Evolutionary conservation across 208 protist species (phyloP).

Genomic region (Trypanosoma cruzi): DNA sequence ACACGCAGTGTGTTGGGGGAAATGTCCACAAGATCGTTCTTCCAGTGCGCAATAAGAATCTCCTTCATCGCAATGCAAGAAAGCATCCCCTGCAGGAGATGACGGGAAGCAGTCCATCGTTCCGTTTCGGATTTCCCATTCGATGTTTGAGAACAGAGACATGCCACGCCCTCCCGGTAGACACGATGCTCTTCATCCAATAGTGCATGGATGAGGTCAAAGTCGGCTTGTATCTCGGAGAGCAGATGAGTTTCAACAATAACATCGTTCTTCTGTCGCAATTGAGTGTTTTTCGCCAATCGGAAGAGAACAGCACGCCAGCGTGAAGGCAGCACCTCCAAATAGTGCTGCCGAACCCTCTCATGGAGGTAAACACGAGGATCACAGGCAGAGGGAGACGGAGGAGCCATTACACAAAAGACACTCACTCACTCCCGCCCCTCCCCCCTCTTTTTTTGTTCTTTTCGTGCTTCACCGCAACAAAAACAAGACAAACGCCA

Average conservation of each 20-base stretch:
- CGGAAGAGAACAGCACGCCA: slow-evolving; percentile 43
- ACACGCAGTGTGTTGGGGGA: slow-evolving; percentile 57
- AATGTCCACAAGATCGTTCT: slow-evolving; percentile 20
- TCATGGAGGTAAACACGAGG: slow-evolving; percentile 15
- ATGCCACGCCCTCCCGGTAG: slow-evolving; percentile 35
- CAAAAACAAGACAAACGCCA: slow-evolving; percentile 5
- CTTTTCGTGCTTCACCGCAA: no score
- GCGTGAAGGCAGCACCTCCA: slow-evolving; percentile 19
- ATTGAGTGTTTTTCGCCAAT: slow-evolving; percentile 45
- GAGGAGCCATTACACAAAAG: neutral
- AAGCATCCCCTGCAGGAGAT: slow-evolving; percentile 45
- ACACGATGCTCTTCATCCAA: slow-evolving; percentile 49
- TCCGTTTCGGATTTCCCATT: neutral
- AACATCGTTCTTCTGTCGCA: slow-evolving; percentile 13
- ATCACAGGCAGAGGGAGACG: neutral
- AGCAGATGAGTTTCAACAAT: neutral
- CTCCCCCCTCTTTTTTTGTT: no score
- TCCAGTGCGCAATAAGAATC: slow-evolving; percentile 53
- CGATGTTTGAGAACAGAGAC: neutral
- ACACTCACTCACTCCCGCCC: no score
- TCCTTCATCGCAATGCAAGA: slow-evolving; percentile 45
- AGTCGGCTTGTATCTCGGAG: slow-evolving; percentile 33
- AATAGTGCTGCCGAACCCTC: slow-evolving; percentile 13
- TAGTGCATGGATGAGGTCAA: slow-evolving; percentile 37
- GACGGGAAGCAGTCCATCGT: neutral